Percentiles rank a stretch among this genome's conserved stretches.
phyloP scores from a whole-genome alignment of 495 filamentous ascomycete species.

The Letharia columbiana region DNA sequence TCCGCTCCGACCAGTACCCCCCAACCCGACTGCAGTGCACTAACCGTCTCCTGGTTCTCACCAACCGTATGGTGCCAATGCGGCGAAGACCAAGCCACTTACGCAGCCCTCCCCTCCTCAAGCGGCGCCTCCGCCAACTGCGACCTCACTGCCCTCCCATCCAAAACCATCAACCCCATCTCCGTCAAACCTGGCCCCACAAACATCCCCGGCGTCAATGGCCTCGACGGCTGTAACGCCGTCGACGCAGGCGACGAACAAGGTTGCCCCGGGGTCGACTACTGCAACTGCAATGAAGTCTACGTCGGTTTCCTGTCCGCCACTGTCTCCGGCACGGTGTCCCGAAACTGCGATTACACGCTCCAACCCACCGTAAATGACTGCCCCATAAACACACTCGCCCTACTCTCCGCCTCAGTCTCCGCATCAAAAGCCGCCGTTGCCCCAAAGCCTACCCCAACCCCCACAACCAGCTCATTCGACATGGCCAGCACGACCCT shows the following conservation, averaged over 20 bases:
- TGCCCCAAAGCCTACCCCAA: background rate
- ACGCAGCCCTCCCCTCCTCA: background rate
- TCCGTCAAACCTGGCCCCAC: background rate
- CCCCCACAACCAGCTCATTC: too few relatives aligned
- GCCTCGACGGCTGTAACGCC: background rate
- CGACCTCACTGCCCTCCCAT: background rate
- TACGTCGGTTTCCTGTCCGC: background rate
- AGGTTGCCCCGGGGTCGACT: background rate
- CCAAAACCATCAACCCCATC: background rate
- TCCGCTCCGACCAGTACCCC: background rate
- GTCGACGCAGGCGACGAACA: background rate
- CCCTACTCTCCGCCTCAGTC: background rate
- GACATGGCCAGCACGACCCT: background rate
- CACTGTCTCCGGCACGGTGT: background rate
- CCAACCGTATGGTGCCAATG: slow-evolving; percentile 8
- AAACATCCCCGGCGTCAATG: background rate
- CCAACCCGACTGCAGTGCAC: background rate
- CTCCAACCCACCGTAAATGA: slow-evolving; percentile 5
- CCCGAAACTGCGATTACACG: slow-evolving; percentile 1
- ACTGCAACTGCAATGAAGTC: background rate
- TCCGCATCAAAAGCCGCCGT: background rate
- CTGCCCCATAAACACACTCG: background rate
- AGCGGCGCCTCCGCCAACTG: slow-evolving; percentile 6
- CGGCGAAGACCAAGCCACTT: background rate
- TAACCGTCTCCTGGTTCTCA: background rate